Evolutionary conservation across 208 protist genomes (phyloP).

Genomic region (Trypanosoma lewisi): DNA sequence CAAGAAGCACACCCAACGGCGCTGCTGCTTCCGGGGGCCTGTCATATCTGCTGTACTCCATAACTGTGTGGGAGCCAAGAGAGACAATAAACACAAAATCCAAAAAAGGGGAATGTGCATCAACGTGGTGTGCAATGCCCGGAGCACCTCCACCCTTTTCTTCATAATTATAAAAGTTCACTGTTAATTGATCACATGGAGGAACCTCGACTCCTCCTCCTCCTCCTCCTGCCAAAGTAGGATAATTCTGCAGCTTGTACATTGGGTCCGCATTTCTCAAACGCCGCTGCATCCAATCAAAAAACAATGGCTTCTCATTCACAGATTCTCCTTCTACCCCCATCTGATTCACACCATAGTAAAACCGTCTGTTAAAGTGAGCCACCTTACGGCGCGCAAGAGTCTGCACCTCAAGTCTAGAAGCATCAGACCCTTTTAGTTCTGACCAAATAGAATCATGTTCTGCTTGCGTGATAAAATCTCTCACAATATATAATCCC

Average conservation of each 20-base stretch:
- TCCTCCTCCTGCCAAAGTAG: slow-evolving; percentile 12
- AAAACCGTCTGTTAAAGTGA: slow-evolving; percentile 82
- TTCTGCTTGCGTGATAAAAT: slow-evolving; percentile 64
- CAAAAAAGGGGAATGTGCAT: slow-evolving; percentile 63
- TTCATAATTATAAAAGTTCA: slow-evolving; percentile 80
- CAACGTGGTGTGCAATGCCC: slow-evolving; percentile 76
- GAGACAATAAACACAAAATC: slow-evolving; percentile 64
- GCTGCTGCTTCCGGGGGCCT: slow-evolving; percentile 24
- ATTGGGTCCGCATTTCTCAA: slow-evolving; percentile 42
- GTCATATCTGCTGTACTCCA: slow-evolving; percentile 67
- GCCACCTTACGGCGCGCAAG: slow-evolving; percentile 63
- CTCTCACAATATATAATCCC: slow-evolving; percentile 48
- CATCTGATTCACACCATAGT: slow-evolving; percentile 65
- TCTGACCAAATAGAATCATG: slow-evolving; percentile 50
- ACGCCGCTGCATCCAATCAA: slow-evolving; percentile 54
- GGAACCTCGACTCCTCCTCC: no score
- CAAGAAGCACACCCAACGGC: slow-evolving; percentile 43
- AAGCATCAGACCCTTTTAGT: slow-evolving; percentile 24
- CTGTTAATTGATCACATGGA: slow-evolving; percentile 69
- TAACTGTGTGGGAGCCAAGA: slow-evolving; percentile 78
- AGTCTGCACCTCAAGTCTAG: slow-evolving; percentile 35
- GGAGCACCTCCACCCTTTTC: slow-evolving; percentile 23
- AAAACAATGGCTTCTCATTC: slow-evolving; percentile 60
- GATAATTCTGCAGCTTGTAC: slow-evolving; percentile 32
- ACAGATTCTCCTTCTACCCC: slow-evolving; percentile 48